phyloP scores from a whole-genome alignment of 768 basidiomycete genomes.

The Trametes villosa region DNA sequence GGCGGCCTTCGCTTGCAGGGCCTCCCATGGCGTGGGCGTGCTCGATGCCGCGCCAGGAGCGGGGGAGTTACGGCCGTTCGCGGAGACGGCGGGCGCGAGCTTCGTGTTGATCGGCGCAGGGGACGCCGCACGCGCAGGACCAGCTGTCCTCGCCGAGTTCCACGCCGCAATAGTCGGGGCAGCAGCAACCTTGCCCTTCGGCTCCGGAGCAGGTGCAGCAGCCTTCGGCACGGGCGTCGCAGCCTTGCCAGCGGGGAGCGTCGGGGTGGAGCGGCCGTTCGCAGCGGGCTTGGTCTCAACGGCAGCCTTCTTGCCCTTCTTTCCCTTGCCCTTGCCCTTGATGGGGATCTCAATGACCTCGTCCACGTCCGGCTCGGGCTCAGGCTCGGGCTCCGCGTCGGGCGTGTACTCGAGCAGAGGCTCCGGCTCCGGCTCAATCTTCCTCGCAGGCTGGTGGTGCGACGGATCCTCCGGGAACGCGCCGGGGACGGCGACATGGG shows the following conservation, averaged over 20 bases:
- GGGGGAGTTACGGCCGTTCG: conserved; percentile 1
- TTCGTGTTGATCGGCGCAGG: conserved; percentile 23
- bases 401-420: conserved; percentile 2
- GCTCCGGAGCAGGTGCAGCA: not conserved
- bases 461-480: conserved; percentile 22
- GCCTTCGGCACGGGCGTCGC: not conserved
- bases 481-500: conserved; percentile 14
- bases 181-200: conserved; percentile 8
- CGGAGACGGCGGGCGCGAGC: not conserved
- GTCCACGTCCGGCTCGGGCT: conserved; percentile 16
- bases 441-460: not conserved
- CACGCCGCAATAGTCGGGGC: conserved; percentile 1
- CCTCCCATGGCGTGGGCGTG: conserved; percentile 5
- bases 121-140: conserved; percentile 11
- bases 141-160: conserved; percentile 3
- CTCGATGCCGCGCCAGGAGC: conserved; percentile 1
- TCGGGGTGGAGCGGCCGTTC: conserved; percentile 19
- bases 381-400: not conserved
- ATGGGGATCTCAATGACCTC: conserved; percentile 20
- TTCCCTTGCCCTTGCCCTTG: conserved; percentile 23
- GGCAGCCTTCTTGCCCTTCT: conserved; percentile 16
- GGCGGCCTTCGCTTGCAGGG: conserved; percentile 5
- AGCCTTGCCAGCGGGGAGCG: conserved; percentile 2
- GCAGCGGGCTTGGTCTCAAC: conserved; percentile 8
- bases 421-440: conserved; percentile 6